A percentile compares a stretch with the other conserved stretches of the same genome.
Conservation (phyloP, 73 alveolate genomes). For the Paramecium octaurelia region DNA sequence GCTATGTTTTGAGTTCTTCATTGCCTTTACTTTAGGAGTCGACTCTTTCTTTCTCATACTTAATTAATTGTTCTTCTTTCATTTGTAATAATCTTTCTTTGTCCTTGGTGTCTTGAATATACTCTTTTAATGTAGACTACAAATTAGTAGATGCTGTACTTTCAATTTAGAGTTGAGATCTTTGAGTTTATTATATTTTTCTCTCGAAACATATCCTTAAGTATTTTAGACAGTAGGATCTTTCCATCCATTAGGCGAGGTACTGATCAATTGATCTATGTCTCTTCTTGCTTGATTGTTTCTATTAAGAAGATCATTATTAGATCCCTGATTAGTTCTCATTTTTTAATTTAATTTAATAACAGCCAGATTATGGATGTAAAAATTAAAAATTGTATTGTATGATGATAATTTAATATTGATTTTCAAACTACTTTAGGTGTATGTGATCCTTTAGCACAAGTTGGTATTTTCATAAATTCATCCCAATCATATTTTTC, state of each 20-base stretch:
- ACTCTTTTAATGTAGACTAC: not conserved
- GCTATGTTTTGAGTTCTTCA: not conserved
- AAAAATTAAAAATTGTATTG: not conserved
- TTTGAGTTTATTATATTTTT: not conserved
- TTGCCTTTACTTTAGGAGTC: not conserved
- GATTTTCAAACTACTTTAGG: slow-evolving; percentile 50
- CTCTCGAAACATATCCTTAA: not conserved
- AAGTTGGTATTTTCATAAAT: slow-evolving; percentile 94
- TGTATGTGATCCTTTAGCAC: slow-evolving; percentile 90
- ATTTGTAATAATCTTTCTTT: not conserved
- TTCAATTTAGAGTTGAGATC: not conserved
- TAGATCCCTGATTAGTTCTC: not conserved
- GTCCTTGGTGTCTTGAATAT: not conserved
- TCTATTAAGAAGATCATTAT: not conserved
- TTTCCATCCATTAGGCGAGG: not conserved
- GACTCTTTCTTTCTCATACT: not conserved
- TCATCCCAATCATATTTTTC: slow-evolving; percentile 99
- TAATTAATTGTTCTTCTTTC: not conserved
- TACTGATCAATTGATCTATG: not conserved
- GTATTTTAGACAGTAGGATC: not conserved
- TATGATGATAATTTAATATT: not conserved
- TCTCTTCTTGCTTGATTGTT: not conserved
- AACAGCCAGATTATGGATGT: not conserved
- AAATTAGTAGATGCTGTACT: not conserved
- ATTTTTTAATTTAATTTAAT: not conserved